phyloP scores from a whole-genome alignment of 768 basidiomycete species.

The Xerocomus brunneocitrinus region DNA sequence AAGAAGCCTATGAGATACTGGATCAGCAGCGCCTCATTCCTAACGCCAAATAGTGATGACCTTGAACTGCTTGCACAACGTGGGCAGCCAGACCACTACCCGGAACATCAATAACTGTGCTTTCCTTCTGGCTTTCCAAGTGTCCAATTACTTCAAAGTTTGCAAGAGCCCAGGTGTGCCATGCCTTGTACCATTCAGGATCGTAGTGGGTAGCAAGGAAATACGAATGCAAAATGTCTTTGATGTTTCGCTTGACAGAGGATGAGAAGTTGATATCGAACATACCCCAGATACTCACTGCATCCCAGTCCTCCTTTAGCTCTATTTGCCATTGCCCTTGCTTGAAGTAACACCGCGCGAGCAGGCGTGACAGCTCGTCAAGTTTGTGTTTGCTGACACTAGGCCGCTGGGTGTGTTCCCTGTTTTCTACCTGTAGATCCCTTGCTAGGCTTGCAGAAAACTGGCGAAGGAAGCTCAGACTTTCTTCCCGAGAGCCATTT shows the following conservation, averaged over 20 bases:
- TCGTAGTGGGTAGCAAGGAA: slow-evolving; percentile 86
- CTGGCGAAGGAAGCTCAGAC: slow-evolving; percentile 73
- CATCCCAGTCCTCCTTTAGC: slow-evolving; percentile 72
- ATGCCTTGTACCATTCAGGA: slow-evolving; percentile 97
- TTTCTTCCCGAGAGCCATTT: slow-evolving; percentile 69
- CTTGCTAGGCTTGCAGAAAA: slow-evolving; percentile 74
- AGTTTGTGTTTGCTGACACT: slow-evolving; percentile 57
- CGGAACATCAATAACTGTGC: slow-evolving; percentile 52
- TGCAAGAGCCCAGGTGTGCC: slow-evolving; percentile 97
- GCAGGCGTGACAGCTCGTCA: slow-evolving; percentile 70
- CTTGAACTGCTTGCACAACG: slow-evolving; percentile 90
- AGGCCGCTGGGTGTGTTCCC: slow-evolving; percentile 46
- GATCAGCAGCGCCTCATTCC: slow-evolving; percentile 11
- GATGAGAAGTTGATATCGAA: slow-evolving; percentile 9
- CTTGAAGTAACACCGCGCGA: slow-evolving; percentile 97
- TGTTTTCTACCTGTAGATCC: slow-evolving; percentile 65
- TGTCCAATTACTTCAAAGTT: slow-evolving; percentile 91
- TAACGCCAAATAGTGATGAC: slow-evolving; percentile 33
- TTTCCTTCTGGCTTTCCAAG: slow-evolving; percentile 64
- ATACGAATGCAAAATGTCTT: slow-evolving; percentile 82
- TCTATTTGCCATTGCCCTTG: slow-evolving; percentile 91
- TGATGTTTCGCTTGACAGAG: slow-evolving; percentile 58
- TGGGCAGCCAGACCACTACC: slow-evolving; percentile 68
- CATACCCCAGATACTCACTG: slow-evolving; percentile 44
- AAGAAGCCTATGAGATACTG: slow-evolving; percentile 68